These are phyloP conservation scores for Thinopyrum elongatum DNA, from an alignment of 176 grass and related monocot species.

Conservation along the genomic window DNA sequence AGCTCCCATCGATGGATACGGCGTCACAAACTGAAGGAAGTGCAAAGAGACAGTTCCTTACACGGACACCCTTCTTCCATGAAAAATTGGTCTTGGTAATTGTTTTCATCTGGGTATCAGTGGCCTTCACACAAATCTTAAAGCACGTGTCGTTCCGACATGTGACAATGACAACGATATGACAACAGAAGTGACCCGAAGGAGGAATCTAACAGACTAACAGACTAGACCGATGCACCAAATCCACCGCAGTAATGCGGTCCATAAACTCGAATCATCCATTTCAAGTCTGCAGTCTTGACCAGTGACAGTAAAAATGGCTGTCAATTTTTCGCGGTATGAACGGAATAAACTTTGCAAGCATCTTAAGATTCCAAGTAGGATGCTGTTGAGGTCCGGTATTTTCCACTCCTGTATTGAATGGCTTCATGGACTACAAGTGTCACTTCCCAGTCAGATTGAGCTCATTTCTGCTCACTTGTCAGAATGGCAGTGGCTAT, in stretches of 20 bases:
- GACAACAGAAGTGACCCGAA: too few species aligned
- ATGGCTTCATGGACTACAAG: slow-evolving; percentile 4
- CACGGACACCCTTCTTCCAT: slow-evolving; percentile 24
- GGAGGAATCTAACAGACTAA: too few species aligned
- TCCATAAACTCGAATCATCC: not conserved
- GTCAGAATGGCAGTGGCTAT: not conserved
- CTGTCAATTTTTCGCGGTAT: not conserved
- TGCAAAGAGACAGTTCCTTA: not conserved
- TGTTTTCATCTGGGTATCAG: not conserved
- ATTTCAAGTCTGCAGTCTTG: slow-evolving; percentile 9
- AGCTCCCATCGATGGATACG: not conserved
- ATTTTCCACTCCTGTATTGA: slow-evolving; percentile 23
- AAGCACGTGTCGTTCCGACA: slow-evolving; percentile 3
- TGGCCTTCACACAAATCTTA: not conserved
- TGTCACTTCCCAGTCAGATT: slow-evolving; percentile 15
- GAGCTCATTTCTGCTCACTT: not conserved
- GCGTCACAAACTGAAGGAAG: slow-evolving; percentile 11
- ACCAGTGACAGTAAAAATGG: slow-evolving; percentile 7
- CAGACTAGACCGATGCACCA: too few species aligned
- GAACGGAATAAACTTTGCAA: slow-evolving; percentile 20
- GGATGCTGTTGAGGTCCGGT: not conserved
- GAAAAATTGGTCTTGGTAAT: not conserved
- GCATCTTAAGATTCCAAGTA: slow-evolving; percentile 26
- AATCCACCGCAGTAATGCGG: not conserved
- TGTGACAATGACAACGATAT: not conserved